Evolutionary conservation across 257 asterid genomes (phyloP).

Genomic region (Cynanchum wilfordii): DNA sequence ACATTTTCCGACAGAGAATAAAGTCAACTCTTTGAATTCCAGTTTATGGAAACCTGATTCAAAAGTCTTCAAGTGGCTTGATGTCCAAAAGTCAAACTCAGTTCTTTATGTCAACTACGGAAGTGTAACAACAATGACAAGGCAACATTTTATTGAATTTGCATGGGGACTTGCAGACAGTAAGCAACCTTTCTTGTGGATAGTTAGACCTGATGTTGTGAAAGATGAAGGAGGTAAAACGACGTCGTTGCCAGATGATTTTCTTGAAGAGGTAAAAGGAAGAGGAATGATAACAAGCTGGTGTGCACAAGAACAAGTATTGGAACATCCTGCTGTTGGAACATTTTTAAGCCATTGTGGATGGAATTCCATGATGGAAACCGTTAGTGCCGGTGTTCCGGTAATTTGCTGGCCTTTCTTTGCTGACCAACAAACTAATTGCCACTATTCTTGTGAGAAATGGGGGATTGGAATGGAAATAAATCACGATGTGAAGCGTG

Average conservation of each 20-base stretch:
- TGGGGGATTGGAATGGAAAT: no score
- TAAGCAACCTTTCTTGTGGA: conserved; percentile 46
- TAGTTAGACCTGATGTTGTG: conserved; percentile 44
- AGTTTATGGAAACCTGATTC: conserved; percentile 33
- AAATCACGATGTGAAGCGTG: no score
- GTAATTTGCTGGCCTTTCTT: conserved; percentile 58
- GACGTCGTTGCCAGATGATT: no score
- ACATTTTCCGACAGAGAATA: no score
- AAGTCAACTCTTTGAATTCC: conserved; percentile 32
- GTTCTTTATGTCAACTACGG: conserved; percentile 56
- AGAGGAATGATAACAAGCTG: conserved; percentile 40
- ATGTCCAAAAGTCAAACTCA: conserved; percentile 26
- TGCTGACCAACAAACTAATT: no score
- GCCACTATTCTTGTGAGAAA: no score
- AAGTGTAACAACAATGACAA: conserved; percentile 44
- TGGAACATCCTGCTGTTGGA: conserved; percentile 34
- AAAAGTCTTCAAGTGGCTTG: conserved; percentile 40
- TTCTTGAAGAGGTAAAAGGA: conserved; percentile 36
- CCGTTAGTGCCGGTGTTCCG: conserved; percentile 34
- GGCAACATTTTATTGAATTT: conserved; percentile 37
- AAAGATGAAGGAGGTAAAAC: conserved; percentile 21
- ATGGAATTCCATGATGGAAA: conserved; percentile 47
- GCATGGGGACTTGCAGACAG: conserved; percentile 55
- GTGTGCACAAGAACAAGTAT: conserved; percentile 45
- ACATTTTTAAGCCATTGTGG: conserved; percentile 49